Base-by-base conservation (phyloP, 2,329 filamentous ascomycete species). In the Colletotrichum simmondsii region DNA sequence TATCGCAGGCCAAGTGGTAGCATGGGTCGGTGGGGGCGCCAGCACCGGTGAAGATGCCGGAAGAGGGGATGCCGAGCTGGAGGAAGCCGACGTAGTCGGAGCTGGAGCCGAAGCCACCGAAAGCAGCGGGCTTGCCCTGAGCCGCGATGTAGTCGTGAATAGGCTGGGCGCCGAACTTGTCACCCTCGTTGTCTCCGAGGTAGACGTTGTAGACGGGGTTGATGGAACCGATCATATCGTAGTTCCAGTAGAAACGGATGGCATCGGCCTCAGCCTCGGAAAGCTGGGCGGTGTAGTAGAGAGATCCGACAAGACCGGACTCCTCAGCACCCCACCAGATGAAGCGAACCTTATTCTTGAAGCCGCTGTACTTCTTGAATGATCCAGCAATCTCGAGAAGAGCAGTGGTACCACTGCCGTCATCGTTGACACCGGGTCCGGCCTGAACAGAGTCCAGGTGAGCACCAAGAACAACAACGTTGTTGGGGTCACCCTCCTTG, bases 221-320 rank as follows among this genome's bases (percentile, higher is more conserved):
- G 4, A 80, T 79, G 19, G 84, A 86, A n/a, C 82, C 85, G 68
- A 93, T 91, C 92, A 93, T 93, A 81, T 93, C 92, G 77, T 92
- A 92, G 83, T 93, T 92, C 79, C 93, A 88, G 83, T 92, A 92
- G 37, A 93, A 89, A 2, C 87, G 85, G 77, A 93, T 90, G 80
- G 90, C 91, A 73, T 88, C 83, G 0, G 81, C 80, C 57, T 86
- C 83, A 2, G 78, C 77, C 26, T 80, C 76, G 12, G 80, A 77
- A 32, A 86, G 80, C 7, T 79, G 77, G 16, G 78, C 70, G 1
- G 79, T 82, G 70, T 86, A 86, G 78, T 84, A 79, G 24, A 82
- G 76, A 6, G 84, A 85, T n/a, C 85, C 85, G 59, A 84, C 74
- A 19, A 86, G 79, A n/a, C 85, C 85, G 49, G 78, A 81, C 81